Base-by-base conservation (phyloP, 208 protist genomes). In the Leishmania lainsoni region DNA sequence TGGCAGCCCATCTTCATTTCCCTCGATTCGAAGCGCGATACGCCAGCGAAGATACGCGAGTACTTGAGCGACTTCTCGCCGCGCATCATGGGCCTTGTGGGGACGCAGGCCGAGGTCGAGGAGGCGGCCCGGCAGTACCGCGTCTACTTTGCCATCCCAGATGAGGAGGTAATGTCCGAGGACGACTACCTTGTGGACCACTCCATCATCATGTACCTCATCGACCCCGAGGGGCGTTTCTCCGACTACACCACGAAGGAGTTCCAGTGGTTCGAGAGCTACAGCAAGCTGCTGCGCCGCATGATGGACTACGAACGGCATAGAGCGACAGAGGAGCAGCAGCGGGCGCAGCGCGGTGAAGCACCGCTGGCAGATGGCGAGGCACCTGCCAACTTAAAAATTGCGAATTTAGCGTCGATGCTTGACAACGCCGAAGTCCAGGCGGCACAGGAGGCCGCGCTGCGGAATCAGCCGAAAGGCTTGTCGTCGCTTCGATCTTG, bases 101-200 rank as follows among this genome's bases (percentile, higher is more conserved):
- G 98, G 14, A 95, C 95, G 6, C 58, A 83, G 68, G 91, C 96
- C 70, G 75, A 98, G 80, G 90, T 98, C 49, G 86, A 96, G 73
- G 78, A 83, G 59, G 90, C 95, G 2, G 90, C 94, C 65, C 88
- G 92, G 39, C 81, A 93, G 81, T 99, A 97, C 81, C 92, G 98
- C 65, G 97, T 99, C 39, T 99, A 99, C 88, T 98, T 92, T 72
- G 88, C 90, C 54, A 78, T 92, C 79, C 91, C 92, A 12, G 93
- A 96, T 39, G 88, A 93, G 49, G 87, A 93, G 65, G 94, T 86
- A 26, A 91, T 92, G 80, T 92, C 87, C 20, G 90, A 92, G 51
- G 95, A 98, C 35, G 98, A 99, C 83, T 99, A 99, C 83, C 86
- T 99, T 4, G 91, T 99, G 0, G 98, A 99, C 80, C 98, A 99